These are phyloP conservation scores for Boletus vermiculosoides DNA, from an alignment of 768 basidiomycete species.

Conservation along the genomic window DNA sequence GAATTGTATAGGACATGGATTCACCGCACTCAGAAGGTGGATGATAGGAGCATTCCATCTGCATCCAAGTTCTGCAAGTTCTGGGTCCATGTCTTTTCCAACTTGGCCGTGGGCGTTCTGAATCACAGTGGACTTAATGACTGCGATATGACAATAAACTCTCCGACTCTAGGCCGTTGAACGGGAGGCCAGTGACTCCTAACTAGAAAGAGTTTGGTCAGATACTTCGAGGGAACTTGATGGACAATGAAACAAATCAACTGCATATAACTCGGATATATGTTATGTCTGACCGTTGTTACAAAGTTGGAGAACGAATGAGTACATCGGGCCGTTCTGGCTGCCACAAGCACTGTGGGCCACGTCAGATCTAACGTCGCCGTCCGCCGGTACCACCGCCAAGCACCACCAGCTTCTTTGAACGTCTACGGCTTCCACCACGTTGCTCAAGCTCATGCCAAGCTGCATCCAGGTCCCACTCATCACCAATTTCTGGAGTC, in stretches of 20 bases:
- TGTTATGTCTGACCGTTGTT: slow-evolving; percentile 8
- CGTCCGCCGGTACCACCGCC: slow-evolving; percentile 62
- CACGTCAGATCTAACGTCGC: slow-evolving; percentile 32
- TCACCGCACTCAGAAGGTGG: too few relatives aligned
- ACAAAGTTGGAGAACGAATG: slow-evolving; percentile 11
- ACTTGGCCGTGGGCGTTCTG: too few relatives aligned
- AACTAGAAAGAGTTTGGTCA: not conserved
- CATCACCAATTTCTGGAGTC: slow-evolving; percentile 45
- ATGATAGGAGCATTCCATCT: too few relatives aligned
- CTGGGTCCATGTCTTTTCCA: too few relatives aligned
- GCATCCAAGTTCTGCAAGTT: too few relatives aligned
- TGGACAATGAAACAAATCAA: not conserved
- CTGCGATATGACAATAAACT: not conserved
- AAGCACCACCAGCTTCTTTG: slow-evolving; percentile 66
- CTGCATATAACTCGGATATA: not conserved
- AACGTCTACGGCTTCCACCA: slow-evolving; percentile 54
- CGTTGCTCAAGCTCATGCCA: slow-evolving; percentile 79
- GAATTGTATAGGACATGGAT: not conserved
- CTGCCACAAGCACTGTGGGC: not conserved
- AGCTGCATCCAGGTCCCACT: slow-evolving; percentile 75
- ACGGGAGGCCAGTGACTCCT: not conserved
- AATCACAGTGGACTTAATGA: not conserved
- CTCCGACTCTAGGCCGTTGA: not conserved
- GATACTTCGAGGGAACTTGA: not conserved
- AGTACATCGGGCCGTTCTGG: not conserved